Base-by-base conservation (phyloP, 2,329 filamentous ascomycete genomes). In the Colletotrichum shisoi region DNA sequence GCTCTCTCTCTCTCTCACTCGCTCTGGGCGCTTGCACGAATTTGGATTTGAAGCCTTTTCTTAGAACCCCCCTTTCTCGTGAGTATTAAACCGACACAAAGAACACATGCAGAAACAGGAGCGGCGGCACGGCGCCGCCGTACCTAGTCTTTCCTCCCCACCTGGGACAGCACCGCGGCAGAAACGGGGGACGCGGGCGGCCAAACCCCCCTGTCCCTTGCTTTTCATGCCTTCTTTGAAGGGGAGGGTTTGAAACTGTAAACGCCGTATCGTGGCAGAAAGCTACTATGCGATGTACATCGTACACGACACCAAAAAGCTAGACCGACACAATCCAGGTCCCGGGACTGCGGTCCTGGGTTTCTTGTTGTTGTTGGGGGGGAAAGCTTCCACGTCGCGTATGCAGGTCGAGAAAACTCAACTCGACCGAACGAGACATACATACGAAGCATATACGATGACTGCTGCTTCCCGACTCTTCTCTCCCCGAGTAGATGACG, bases 161-260 rank as follows among this genome's bases (percentile, higher is more conserved):
- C 45, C 57, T 48, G 59, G 64, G 60, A 64, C 48, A 34, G 27
- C 31, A 53, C 8, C 49, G 13, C 17, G 21, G 27, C 24, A n/a
- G 8, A 17, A 17, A 11, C 17, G 37, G 24, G 34, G 24, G 42
- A 31, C 7, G 15, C 37, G 13, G 15, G 24, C 13, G 34, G 42
- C 34, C 12, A 63, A 52, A 19, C 52, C 53, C n/a, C 40, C 12
- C 27, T 53, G 31, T 52, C 27, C 17, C 42, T 42, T 42, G 63
- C 27, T 45, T 49, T 57, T 46, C 24, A 53, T 44, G 60, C 53
- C 45, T 31, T 49, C 27, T 44, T 45, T 42, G 24, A 24, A 52
- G 27, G 53, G 48, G 27, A 54, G 37, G 40, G 21, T 42, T 62
- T 17, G 56, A 67, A 67, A 67, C 59, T 53, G 51, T 63, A 67